Percentiles rank a stretch among this genome's conserved stretches.
Evolutionary conservation across 805 yeast genomes (phyloP).

Genomic region (Hanseniaspora jakobsenii): DNA sequence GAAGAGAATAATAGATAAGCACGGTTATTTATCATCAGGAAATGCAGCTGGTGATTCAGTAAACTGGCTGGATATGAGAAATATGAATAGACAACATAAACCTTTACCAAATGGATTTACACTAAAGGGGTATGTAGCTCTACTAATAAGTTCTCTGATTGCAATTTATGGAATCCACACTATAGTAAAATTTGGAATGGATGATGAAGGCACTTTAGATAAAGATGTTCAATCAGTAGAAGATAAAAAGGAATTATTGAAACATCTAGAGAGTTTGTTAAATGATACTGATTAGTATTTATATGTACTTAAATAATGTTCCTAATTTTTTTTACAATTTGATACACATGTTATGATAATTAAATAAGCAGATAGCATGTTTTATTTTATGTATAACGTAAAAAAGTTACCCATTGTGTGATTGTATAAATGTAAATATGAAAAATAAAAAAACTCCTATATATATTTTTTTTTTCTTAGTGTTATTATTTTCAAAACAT

Average conservation of each 20-base stretch:
- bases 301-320: too few species aligned
- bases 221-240: background rate
- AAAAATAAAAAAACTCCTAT: too few species aligned
- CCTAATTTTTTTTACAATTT: too few species aligned
- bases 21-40: constrained; percentile 39
- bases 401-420: too few species aligned
- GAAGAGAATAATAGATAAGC: constrained; percentile 37
- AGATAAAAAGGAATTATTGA: background rate
- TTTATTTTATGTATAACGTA: too few species aligned
- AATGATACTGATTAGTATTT: too few species aligned
- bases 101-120: constrained; percentile 67
- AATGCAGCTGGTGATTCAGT: constrained; percentile 61
- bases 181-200: constrained; percentile 53
- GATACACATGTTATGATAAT: too few species aligned
- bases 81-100: constrained; percentile 46
- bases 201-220: constrained; percentile 30
- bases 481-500: too few species aligned
- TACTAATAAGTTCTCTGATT: constrained; percentile 39
- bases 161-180: constrained; percentile 52
- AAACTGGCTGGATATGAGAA: constrained; percentile 45
- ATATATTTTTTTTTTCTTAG: too few species aligned
- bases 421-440: too few species aligned
- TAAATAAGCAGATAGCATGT: too few species aligned
- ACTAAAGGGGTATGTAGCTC: constrained; percentile 53
- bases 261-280: background rate